phyloP scores from a whole-genome alignment of 2,329 filamentous ascomycete genomes.

The Stachybotrys chartarum region DNA sequence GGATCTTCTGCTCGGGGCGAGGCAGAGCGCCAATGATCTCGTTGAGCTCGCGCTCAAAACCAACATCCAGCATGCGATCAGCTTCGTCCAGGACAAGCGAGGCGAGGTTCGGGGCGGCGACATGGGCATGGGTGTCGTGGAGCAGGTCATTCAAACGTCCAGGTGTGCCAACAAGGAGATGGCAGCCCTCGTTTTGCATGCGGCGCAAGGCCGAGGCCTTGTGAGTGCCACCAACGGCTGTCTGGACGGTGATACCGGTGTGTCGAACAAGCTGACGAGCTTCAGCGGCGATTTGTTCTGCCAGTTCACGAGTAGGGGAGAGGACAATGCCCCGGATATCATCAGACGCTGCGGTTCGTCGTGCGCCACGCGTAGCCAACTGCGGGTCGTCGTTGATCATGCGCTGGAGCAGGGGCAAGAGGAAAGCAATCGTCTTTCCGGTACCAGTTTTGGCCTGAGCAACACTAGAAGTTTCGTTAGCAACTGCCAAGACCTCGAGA shows the following conservation, averaged over 20 bases:
- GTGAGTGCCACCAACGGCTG: conserved; percentile 86
- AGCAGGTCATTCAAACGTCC: conserved; percentile 81
- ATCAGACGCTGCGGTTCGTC: conserved; percentile 31
- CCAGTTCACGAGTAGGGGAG: conserved; percentile 75
- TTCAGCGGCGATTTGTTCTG: conserved; percentile 74
- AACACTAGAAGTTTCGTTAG: conserved; percentile 44
- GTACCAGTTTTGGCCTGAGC: conserved; percentile 96
- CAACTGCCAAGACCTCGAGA: background rate
- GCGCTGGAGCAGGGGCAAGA: conserved; percentile 77
- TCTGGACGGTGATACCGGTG: conserved; percentile 61
- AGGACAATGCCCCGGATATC: conserved; percentile 66
- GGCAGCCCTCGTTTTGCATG: conserved; percentile 71
- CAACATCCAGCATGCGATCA: conserved; percentile 97
- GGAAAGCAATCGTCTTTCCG: conserved; percentile 91
- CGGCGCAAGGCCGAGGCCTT: conserved; percentile 61
- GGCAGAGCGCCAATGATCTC: conserved; percentile 59
- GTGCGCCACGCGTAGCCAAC: conserved; percentile 41
- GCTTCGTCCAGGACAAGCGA: conserved; percentile 95
- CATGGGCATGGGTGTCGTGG: conserved; percentile 52
- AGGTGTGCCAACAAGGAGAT: conserved; percentile 85
- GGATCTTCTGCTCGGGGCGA: conserved; percentile 50
- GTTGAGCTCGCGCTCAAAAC: conserved; percentile 60
- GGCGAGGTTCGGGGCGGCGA: conserved; percentile 73
- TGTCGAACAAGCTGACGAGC: conserved; percentile 58
- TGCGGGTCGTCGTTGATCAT: conserved; percentile 59